Evolutionary conservation across 2,329 filamentous ascomycete genomes (phyloP).

Genomic region (Aureobasidium sp.): DNA sequence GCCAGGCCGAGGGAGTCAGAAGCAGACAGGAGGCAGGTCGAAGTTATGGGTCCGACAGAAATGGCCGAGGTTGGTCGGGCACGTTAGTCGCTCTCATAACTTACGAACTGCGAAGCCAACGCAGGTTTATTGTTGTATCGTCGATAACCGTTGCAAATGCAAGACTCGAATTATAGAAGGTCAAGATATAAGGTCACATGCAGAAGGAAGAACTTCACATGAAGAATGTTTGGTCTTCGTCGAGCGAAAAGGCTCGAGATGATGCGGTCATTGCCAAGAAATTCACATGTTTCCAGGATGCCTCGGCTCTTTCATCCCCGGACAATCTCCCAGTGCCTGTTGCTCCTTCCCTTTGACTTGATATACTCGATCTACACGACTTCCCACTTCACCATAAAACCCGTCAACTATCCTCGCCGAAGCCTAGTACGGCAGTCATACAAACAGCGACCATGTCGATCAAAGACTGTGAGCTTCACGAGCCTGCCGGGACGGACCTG

Average conservation of each 20-base stretch:
- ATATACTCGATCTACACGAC: not conserved
- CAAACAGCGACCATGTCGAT: slow-evolving; percentile 1
- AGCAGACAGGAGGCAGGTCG: not conserved
- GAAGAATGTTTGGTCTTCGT: too few species aligned
- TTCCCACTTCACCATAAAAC: not conserved
- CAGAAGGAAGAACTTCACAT: not conserved
- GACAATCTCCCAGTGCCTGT: not conserved
- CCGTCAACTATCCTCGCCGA: too few species aligned
- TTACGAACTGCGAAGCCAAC: not conserved
- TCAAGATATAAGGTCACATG: too few species aligned
- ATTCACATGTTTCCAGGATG: not conserved
- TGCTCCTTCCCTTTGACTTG: not conserved
- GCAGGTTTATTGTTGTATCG: not conserved
- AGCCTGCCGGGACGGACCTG: not conserved
- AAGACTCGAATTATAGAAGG: too few species aligned
- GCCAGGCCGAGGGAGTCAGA: not conserved
- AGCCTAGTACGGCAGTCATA: too few species aligned
- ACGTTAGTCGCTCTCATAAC: not conserved
- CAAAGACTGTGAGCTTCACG: not conserved
- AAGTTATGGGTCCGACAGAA: not conserved
- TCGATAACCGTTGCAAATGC: too few species aligned
- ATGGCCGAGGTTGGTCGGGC: not conserved
- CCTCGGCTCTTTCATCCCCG: slow-evolving; percentile 12
- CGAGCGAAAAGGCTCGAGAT: too few species aligned
- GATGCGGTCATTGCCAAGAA: slow-evolving; percentile 6